Evolutionary conservation across 805 yeast species (phyloP).

Genomic region (Kluyveromyces siamensis): DNA sequence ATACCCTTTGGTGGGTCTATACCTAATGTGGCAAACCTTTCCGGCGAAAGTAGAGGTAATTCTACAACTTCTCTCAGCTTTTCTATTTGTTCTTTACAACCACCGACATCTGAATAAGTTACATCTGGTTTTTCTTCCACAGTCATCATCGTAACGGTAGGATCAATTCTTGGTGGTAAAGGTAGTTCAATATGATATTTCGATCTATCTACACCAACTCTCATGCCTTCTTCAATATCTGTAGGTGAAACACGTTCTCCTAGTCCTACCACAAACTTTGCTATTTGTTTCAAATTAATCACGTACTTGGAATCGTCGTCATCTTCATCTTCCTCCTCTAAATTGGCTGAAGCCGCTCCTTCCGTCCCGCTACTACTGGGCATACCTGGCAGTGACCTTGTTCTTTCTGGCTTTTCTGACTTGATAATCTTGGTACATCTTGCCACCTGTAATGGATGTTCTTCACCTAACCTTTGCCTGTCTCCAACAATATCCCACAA

Average conservation of each 20-base stretch:
- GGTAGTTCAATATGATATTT: conserved; percentile 96
- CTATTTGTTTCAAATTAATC: conserved; percentile 94
- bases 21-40: conserved; percentile 91
- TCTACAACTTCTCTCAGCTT: conserved; percentile 94
- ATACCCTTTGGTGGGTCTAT: conserved; percentile 99
- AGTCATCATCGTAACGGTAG: conserved; percentile 98
- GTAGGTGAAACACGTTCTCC: conserved; percentile 98
- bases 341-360: conserved; percentile 11
- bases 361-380: conserved; percentile 9
- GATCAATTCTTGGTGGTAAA: conserved; percentile 95
- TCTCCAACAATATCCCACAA: conserved; percentile 98
- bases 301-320: conserved; percentile 89
- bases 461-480: conserved; percentile 83
- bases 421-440: conserved; percentile 95
- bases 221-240: conserved; percentile 98
- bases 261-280: conserved; percentile 91
- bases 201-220: conserved; percentile 97
- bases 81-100: conserved; percentile 97
- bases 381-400: conserved; percentile 14
- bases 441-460: conserved; percentile 96
- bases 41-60: conserved; percentile 87
- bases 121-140: conserved; percentile 99
- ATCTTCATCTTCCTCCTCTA: conserved; percentile 38
- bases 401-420: conserved; percentile 33
- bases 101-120: conserved; percentile 96